Evolutionary conservation across 805 yeast genomes (phyloP).

Genomic region (Starmerella potacharoeniae): DNA sequence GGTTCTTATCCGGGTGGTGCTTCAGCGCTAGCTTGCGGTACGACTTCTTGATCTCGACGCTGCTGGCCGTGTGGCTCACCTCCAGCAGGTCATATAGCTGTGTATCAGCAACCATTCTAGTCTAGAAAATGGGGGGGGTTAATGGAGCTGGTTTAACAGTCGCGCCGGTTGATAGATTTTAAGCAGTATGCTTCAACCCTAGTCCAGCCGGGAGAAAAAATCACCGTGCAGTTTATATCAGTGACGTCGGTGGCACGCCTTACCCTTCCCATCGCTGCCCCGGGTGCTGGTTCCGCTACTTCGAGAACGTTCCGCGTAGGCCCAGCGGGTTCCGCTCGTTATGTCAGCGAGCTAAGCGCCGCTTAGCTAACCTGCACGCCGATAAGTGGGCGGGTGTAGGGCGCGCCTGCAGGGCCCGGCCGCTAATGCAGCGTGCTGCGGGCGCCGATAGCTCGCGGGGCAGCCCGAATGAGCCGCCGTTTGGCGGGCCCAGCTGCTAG

Average conservation of each 20-base stretch:
- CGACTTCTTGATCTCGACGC: conserved; percentile 56
- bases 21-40: conserved; percentile 61
- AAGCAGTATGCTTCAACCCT: not conserved
- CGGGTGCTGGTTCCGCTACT: too few relatives aligned
- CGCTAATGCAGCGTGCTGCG: too few relatives aligned
- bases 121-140: not conserved
- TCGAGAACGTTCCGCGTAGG: not conserved
- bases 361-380: too few relatives aligned
- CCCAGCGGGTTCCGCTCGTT: not conserved
- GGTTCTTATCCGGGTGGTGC: conserved; percentile 76
- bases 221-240: conserved; percentile 2
- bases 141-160: not conserved
- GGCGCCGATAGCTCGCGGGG: too few relatives aligned
- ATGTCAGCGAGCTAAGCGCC: not conserved
- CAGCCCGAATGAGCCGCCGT: too few relatives aligned
- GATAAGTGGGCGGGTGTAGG: too few relatives aligned
- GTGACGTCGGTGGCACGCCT: conserved; percentile 3
- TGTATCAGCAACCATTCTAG: conserved; percentile 53
- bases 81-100: conserved; percentile 51
- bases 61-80: conserved; percentile 41
- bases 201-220: not conserved
- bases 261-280: not conserved
- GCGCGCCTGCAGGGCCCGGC: too few relatives aligned
- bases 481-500: too few relatives aligned
- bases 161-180: not conserved